Base-by-base conservation (phyloP, 2,329 filamentous ascomycete species). In the Diplodia sapinea region DNA sequence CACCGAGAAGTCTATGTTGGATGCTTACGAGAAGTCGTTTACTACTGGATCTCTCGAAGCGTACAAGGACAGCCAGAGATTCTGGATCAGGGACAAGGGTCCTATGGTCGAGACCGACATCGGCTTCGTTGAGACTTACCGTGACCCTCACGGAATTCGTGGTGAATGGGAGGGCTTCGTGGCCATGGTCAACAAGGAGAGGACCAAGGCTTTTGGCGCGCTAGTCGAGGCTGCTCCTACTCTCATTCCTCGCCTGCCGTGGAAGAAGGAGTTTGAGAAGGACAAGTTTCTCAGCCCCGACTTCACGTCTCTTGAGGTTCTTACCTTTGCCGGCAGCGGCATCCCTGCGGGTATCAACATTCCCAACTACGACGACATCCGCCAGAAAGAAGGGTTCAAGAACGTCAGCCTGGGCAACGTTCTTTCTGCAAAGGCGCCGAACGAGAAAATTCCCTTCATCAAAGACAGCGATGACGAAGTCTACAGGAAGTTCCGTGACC, bases 341-440 rank as follows among this genome's bases (percentile, higher is more conserved):
- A 87, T 89, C 56, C 87, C 87, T 23, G 86, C 86, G 15, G 86
- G 86, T 31, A 86, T 86, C 73, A 87, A 86, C 70, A 76, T 87
- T 83, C 63, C 89, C 84, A 68, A 89, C 87, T 67, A 91, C 69
- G 77, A 80, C 68, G 78, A 79, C 68, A 70, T 70, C 31, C 86
- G 92, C 70, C 92, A 96, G 75, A 89, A 87, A 5, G 88, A 93
- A 69, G 93, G 93, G 2, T 96, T 96, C 87, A 96, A 96, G 82
- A 96, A 96, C 73, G 92, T 96, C 13, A 96, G 92, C 12, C 86
- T 99, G 2, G 95, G 94, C 64, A 99, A 99, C 72, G 92, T 98
- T 2, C 83, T 98, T 40, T 91, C 89, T 71, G 95, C 95, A 15
- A 96, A 96, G 81, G 91, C 93, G 0, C 92, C 94, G 0, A 91